Conservation (phyloP, 176 grass and related monocot species). For the Bonia amplexicaulis region DNA sequence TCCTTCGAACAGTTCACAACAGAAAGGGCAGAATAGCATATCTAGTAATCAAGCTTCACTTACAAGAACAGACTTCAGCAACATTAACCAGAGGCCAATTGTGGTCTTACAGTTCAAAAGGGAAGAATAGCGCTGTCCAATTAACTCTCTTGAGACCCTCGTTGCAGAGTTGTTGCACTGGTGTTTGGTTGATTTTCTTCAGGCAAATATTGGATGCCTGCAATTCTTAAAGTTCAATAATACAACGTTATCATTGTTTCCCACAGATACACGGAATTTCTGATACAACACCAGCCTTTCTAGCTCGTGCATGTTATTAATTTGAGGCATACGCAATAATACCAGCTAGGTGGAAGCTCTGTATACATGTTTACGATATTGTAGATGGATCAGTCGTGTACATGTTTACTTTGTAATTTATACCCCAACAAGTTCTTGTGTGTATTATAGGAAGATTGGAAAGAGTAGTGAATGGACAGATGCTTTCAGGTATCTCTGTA, state of each 20-base stretch:
- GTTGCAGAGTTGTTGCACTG: background rate
- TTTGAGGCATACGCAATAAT: slow-evolving; percentile 13
- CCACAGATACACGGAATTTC: slow-evolving; percentile 32
- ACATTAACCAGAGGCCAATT: slow-evolving; percentile 22
- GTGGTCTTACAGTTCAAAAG: slow-evolving; percentile 74
- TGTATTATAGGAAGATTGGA: slow-evolving; percentile 49
- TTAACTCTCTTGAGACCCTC: background rate
- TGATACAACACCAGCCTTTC: slow-evolving; percentile 13
- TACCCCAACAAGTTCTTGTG: slow-evolving; percentile 22
- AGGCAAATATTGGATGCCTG: slow-evolving; percentile 19
- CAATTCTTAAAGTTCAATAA: slow-evolving; percentile 21
- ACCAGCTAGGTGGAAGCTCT: slow-evolving; percentile 12
- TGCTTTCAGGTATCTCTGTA: background rate
- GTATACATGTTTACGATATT: slow-evolving; percentile 15
- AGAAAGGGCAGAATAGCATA: slow-evolving; percentile 48
- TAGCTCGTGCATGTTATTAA: slow-evolving; percentile 31
- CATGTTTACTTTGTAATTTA: slow-evolving; percentile 29
- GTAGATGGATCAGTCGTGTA: slow-evolving; percentile 20
- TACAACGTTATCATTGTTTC: slow-evolving; percentile 14
- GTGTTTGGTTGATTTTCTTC: slow-evolving; percentile 32
- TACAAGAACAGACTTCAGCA: slow-evolving; percentile 56
- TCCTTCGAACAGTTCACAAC: slow-evolving; percentile 32
- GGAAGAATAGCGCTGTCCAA: slow-evolving; percentile 40
- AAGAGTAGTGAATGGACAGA: slow-evolving; percentile 33
- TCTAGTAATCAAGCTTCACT: slow-evolving; percentile 49